Evolutionary conservation across 2,329 filamentous ascomycete species (phyloP).

Genomic region (Verticillium longisporum): DNA sequence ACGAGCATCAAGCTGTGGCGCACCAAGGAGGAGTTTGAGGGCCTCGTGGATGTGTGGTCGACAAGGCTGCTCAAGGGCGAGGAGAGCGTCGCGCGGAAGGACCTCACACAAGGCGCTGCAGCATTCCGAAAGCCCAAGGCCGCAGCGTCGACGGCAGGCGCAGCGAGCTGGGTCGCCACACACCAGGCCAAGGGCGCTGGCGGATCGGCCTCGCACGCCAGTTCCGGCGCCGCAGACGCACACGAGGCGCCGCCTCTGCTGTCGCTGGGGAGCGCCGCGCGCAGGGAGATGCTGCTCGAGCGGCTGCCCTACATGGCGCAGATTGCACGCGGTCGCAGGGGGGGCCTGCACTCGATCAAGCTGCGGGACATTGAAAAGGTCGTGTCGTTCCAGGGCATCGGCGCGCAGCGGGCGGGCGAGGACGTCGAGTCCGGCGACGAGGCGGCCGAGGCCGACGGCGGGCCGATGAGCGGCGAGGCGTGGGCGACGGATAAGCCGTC

Average conservation of each 20-base stretch:
- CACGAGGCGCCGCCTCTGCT: constrained; percentile 33
- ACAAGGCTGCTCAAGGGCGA: constrained; percentile 53
- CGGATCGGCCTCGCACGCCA: background rate
- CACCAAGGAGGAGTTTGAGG: constrained; percentile 73
- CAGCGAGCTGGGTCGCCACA: constrained; percentile 18
- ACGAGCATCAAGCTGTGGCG: constrained; percentile 78
- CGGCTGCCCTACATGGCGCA: constrained; percentile 78
- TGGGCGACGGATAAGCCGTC: constrained; percentile 58
- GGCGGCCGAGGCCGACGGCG: constrained; percentile 27
- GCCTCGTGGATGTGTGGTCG: constrained; percentile 64
- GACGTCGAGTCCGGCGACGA: constrained; percentile 36
- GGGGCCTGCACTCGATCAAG: constrained; percentile 25
- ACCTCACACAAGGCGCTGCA: constrained; percentile 37
- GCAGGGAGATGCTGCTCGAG: constrained; percentile 72
- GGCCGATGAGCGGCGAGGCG: constrained; percentile 30
- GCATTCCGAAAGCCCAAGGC: constrained; percentile 39
- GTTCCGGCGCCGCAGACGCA: constrained; percentile 3
- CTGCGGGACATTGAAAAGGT: constrained; percentile 60
- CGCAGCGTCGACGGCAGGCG: constrained; percentile 5
- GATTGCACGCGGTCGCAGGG: constrained; percentile 45
- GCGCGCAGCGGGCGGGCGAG: constrained; percentile 35
- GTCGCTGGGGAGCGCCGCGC: constrained; percentile 58
- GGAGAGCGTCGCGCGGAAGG: constrained; percentile 24
- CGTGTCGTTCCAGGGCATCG: constrained; percentile 57
- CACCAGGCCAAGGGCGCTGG: constrained; percentile 10